These are phyloP conservation scores for Coleophoma cylindrospora DNA, from an alignment of 2,329 filamentous ascomycete genomes.

Conservation along the genomic window DNA sequence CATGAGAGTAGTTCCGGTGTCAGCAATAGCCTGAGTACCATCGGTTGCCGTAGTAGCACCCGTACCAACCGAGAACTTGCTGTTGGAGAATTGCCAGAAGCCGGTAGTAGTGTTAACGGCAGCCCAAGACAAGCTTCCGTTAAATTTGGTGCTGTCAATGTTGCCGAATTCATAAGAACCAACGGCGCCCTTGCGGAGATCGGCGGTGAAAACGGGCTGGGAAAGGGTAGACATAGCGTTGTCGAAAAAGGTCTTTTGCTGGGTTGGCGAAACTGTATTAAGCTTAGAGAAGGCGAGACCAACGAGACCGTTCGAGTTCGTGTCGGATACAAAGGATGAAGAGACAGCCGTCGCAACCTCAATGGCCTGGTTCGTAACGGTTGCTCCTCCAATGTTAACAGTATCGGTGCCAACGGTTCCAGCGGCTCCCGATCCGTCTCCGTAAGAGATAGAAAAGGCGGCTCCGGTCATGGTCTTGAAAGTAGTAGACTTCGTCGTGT, in stretches of 20 bases:
- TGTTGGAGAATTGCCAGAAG: conserved; percentile 53
- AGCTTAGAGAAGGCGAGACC: conserved; percentile 44
- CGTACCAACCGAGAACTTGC: conserved; percentile 36
- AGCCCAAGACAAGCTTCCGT: conserved; percentile 45
- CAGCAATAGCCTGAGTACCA: conserved; percentile 39
- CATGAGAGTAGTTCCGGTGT: conserved; percentile 38
- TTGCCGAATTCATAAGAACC: conserved; percentile 52
- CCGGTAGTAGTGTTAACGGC: conserved; percentile 41
- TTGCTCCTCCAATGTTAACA: conserved; percentile 29
- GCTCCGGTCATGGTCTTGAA: conserved; percentile 22
- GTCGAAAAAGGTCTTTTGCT: conserved; percentile 29
- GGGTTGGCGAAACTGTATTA: conserved; percentile 26
- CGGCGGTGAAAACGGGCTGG: conserved; percentile 55
- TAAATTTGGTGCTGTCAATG: conserved; percentile 49
- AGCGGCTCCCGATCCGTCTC: conserved; percentile 31
- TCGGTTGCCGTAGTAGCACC: conserved; percentile 55
- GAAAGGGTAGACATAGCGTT: conserved; percentile 23
- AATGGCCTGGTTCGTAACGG: conserved; percentile 25
- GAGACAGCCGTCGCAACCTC: conserved; percentile 28
- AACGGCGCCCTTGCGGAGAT: conserved; percentile 39
- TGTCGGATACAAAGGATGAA: conserved; percentile 27
- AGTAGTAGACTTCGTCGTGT: conserved; percentile 22
- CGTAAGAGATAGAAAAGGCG: conserved; percentile 28
- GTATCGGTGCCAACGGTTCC: conserved; percentile 30
- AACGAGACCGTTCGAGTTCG: conserved; percentile 49